Base-by-base conservation (phyloP, 2,329 filamentous ascomycete genomes). In the Aspergillus amoenus region DNA sequence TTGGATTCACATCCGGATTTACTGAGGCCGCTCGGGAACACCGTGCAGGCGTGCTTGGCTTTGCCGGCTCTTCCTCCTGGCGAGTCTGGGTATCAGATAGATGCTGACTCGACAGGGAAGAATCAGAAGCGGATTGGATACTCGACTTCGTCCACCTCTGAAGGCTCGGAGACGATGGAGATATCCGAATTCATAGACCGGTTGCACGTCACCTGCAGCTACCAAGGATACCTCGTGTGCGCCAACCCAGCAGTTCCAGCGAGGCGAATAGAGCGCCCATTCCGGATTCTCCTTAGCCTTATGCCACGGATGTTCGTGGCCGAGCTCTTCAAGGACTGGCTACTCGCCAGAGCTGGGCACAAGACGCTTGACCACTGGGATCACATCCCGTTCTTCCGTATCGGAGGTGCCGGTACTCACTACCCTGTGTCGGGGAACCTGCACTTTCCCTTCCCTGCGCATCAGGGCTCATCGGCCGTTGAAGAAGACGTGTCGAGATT, bases 331-430 rank as follows among this genome's bases (percentile, higher is more conserved):
- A 60, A 65, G 42, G 59, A 60, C 8, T 57, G 57, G 24, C 15
- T 66, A 9, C 55, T 64, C 37, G 61, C 60, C 7, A 58, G 59
- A 30, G 44, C 64, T 6, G 62, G 47, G 15, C 59, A 56, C 17
- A 61, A 52, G 21, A 52, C 45, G 17, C 30, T 66, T 5, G 60
- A 64, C 9, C 59, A 60, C 48, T 66, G 65, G 62, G 59, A 61
- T 8, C 58, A 61, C n/a, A 53, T 68, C 11, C 65, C 65, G 3
- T 64, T 66, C n/a, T 68, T 66, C 51, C 58, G 57, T n/a, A 51
- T 68, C 2, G 65, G 65, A 7, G 57, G 65, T 17, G 64, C 65
- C 12, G 66, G 66, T 22, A 66, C 64, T 18, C 66, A 68, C 45
- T 66, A 67, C 43, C 56, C 61, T 13, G 30, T 17, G 17, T 27